These are phyloP conservation scores for Lenzites betulinus DNA, from an alignment of 768 basidiomycete species.

Conservation along the genomic window DNA sequence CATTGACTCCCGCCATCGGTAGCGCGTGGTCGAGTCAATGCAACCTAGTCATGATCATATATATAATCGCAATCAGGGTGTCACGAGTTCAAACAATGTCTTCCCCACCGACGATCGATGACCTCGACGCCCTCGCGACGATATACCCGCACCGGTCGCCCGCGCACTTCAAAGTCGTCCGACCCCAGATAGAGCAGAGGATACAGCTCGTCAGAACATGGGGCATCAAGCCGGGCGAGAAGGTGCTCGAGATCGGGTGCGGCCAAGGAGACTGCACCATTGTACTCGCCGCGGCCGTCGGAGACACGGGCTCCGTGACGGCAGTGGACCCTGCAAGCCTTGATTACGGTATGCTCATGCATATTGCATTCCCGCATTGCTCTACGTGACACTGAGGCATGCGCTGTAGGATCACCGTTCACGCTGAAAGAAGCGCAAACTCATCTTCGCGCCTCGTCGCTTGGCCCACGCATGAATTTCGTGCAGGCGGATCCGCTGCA, in stretches of 20 bases:
- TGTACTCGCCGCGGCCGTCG: conserved; percentile 39
- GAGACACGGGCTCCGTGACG: conserved; percentile 37
- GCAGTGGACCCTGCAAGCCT: conserved; percentile 42
- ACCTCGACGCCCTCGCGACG: conserved; percentile 20
- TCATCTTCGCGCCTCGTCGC: conserved; percentile 30
- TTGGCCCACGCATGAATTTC: conserved; percentile 41
- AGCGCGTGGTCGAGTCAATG: background rate
- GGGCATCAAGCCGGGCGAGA: conserved; percentile 32
- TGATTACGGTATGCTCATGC: conserved; percentile 37
- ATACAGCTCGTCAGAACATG: conserved; percentile 34
- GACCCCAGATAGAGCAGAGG: conserved; percentile 34
- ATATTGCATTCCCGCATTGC: too few species aligned
- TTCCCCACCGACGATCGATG: background rate
- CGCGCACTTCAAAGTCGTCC: conserved; percentile 11
- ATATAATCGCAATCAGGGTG: background rate
- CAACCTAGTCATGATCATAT: background rate
- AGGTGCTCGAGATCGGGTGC: conserved; percentile 43
- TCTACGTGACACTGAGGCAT: background rate
- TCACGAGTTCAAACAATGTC: background rate
- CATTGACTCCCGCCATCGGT: background rate
- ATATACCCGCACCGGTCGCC: conserved; percentile 19
- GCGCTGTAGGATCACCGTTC: conserved; percentile 33
- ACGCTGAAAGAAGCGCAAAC: conserved; percentile 42
- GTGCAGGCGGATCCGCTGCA: conserved; percentile 34
- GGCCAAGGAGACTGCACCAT: conserved; percentile 45